Conservation (phyloP, 1,284 basidiomycete genomes). For the Cryptococcus floricola region DNA sequence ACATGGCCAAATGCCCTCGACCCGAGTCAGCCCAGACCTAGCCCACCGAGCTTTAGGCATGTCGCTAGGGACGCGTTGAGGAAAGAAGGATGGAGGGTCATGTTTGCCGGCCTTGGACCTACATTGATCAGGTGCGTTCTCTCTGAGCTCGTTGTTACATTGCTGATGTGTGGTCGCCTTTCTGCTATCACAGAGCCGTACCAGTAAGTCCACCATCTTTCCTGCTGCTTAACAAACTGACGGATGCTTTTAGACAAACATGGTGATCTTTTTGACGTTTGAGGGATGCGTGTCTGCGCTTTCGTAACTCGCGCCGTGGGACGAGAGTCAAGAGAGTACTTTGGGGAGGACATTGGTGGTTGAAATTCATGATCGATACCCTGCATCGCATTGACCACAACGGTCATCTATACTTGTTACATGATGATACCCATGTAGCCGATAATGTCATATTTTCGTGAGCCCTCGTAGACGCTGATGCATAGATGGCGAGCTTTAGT, state of each 20-base stretch:
- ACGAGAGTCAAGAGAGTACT: not conserved
- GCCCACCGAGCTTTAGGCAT: slow-evolving; percentile 5
- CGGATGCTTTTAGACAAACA: slow-evolving; percentile 37
- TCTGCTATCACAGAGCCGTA: slow-evolving; percentile 21
- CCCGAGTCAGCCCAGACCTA: not conserved
- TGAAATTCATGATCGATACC: too few relatives aligned
- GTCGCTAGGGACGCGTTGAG: slow-evolving; percentile 57
- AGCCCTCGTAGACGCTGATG: too few relatives aligned
- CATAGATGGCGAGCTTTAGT: too few relatives aligned
- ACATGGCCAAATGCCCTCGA: slow-evolving; percentile 11
- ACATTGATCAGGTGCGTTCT: slow-evolving; percentile 67
- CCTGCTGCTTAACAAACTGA: not conserved
- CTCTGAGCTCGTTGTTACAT: too few relatives aligned
- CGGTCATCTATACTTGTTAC: too few relatives aligned
- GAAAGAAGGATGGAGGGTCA: slow-evolving; percentile 62
- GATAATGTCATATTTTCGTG: too few relatives aligned
- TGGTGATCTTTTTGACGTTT: slow-evolving; percentile 49
- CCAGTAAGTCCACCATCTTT: slow-evolving; percentile 22
- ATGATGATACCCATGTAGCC: too few relatives aligned
- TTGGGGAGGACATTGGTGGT: too few relatives aligned
- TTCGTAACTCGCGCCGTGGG: slow-evolving; percentile 10
- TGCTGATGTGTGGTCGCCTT: not conserved
- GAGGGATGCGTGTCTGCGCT: slow-evolving; percentile 42
- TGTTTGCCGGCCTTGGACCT: slow-evolving; percentile 70
- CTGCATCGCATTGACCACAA: too few relatives aligned